Percentiles rank a stretch among this genome's conserved stretches.
phyloP scores from a whole-genome alignment of 768 basidiomycete genomes.

The Hygrophorus pudorinus region DNA sequence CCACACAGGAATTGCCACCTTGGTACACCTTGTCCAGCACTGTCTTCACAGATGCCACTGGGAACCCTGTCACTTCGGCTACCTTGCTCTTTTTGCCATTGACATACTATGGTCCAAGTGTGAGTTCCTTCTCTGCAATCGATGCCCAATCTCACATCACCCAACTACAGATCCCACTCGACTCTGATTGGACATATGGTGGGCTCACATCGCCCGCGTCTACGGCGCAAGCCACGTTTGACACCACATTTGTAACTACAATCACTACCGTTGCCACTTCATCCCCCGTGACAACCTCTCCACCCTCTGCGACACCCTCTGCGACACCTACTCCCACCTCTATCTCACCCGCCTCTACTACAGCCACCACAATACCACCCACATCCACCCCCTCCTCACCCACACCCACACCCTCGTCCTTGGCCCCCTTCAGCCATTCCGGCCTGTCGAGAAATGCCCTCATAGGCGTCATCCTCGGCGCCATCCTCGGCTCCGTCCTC shows the following conservation, averaged over 20 bases:
- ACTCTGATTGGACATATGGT: slow-evolving; percentile 58
- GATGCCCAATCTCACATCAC: neutral
- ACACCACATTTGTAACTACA: slow-evolving; percentile 19
- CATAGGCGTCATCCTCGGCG: slow-evolving; percentile 50
- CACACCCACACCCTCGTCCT: slow-evolving; percentile 5
- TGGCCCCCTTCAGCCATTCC: slow-evolving; percentile 17
- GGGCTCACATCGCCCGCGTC: slow-evolving; percentile 60
- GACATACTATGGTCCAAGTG: slow-evolving; percentile 78
- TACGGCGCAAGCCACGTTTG: slow-evolving; percentile 19
- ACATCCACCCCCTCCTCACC: slow-evolving; percentile 9
- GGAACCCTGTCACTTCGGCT: slow-evolving; percentile 41
- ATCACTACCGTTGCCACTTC: slow-evolving; percentile 23
- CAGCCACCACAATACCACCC: slow-evolving; percentile 11
- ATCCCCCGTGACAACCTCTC: slow-evolving; percentile 16
- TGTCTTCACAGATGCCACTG: slow-evolving; percentile 41
- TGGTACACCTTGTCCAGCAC: slow-evolving; percentile 58
- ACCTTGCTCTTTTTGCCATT: slow-evolving; percentile 54
- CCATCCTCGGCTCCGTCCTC: slow-evolving; percentile 49
- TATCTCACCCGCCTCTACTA: slow-evolving; percentile 13
- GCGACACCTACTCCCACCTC: slow-evolving; percentile 15
- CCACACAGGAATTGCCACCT: slow-evolving; percentile 58
- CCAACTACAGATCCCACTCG: slow-evolving; percentile 57
- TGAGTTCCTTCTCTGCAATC: slow-evolving; percentile 37
- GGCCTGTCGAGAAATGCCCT: slow-evolving; percentile 25
- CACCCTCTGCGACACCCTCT: slow-evolving; percentile 12